These are phyloP conservation scores for Lantana camara DNA, from an alignment of 257 asterid genomes.

Conservation along the genomic window DNA sequence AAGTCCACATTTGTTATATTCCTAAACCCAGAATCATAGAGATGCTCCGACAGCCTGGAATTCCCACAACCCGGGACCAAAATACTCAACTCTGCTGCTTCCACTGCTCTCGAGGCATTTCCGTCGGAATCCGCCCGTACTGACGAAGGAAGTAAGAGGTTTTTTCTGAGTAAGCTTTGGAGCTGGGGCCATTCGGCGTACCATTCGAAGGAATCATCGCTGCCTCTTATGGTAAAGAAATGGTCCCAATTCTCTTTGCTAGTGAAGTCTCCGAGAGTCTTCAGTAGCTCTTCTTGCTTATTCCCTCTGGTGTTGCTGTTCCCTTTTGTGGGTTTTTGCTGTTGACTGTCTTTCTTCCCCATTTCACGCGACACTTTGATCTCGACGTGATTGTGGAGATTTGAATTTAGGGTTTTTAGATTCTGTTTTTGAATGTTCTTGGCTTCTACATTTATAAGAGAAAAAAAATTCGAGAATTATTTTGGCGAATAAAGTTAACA, in stretches of 20 bases:
- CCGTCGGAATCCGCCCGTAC: constrained; percentile 8
- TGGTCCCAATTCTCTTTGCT: constrained; percentile 90
- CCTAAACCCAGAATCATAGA: constrained; percentile 72
- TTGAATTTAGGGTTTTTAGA: constrained; percentile 26
- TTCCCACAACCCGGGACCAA: constrained; percentile 98
- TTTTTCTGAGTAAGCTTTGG: constrained; percentile 42
- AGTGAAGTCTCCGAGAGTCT: constrained; percentile 80
- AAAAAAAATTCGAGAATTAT: too few relatives aligned
- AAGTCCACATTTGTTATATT: constrained; percentile 82
- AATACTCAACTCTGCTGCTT: constrained; percentile 39
- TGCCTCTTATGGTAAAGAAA: constrained; percentile 77
- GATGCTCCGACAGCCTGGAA: constrained; percentile 82
- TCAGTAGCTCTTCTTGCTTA: constrained; percentile 62
- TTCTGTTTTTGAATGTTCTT: not conserved
- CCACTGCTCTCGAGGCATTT: not conserved
- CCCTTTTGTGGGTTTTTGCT: constrained; percentile 9
- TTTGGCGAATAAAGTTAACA: too few relatives aligned
- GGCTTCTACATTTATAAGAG: too few relatives aligned
- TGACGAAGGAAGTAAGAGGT: constrained; percentile 30
- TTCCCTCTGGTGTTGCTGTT: not conserved
- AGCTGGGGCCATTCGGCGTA: constrained; percentile 88
- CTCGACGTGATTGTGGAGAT: constrained; percentile 11
- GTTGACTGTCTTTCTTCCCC: constrained; percentile 45
- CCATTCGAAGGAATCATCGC: constrained; percentile 87
- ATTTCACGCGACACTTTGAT: constrained; percentile 10